Conservation (phyloP, 202 grass and related monocot species). For the Carex arenaria region DNA sequence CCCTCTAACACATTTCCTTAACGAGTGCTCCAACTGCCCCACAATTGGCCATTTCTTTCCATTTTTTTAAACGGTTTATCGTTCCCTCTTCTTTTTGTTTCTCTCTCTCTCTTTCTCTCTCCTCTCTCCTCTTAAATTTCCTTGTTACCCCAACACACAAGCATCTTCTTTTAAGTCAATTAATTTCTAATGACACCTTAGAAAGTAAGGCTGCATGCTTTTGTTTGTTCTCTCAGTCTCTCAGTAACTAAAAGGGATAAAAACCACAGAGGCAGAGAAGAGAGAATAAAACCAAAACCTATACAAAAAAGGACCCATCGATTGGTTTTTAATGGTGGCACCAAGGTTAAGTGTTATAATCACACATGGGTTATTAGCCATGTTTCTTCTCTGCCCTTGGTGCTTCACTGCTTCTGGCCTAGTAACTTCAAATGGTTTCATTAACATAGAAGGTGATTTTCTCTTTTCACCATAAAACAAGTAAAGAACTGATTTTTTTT, state of each 20-base stretch:
- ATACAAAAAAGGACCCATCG: conserved; percentile 4
- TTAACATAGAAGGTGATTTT: conserved; percentile 42
- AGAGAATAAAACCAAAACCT: conserved; percentile 9
- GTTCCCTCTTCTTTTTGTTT: conserved; percentile 21
- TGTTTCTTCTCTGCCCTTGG: conserved; percentile 33
- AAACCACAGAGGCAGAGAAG: background rate
- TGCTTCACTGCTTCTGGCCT: conserved; percentile 34
- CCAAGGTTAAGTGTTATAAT: background rate
- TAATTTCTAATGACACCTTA: conserved; percentile 68
- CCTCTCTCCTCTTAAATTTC: conserved; percentile 17
- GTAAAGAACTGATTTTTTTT: no score
- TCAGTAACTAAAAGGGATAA: conserved; percentile 3
- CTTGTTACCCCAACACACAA: conserved; percentile 40
- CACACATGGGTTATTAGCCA: conserved; percentile 16
- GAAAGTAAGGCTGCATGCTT: conserved; percentile 54
- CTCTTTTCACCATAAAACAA: background rate
- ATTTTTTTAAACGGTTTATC: conserved; percentile 17
- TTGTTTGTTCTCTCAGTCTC: conserved; percentile 29
- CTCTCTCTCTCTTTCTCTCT: background rate
- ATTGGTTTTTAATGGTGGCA: conserved; percentile 56
- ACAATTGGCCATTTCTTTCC: conserved; percentile 52
- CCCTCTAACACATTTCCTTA: conserved; percentile 54
- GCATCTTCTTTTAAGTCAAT: conserved; percentile 98
- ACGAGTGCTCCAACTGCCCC: conserved; percentile 51
- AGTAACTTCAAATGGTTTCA: conserved; percentile 57